These are phyloP conservation scores for Hymenoscyphus scutula DNA, from an alignment of 2,329 filamentous ascomycete genomes.

Conservation along the genomic window DNA sequence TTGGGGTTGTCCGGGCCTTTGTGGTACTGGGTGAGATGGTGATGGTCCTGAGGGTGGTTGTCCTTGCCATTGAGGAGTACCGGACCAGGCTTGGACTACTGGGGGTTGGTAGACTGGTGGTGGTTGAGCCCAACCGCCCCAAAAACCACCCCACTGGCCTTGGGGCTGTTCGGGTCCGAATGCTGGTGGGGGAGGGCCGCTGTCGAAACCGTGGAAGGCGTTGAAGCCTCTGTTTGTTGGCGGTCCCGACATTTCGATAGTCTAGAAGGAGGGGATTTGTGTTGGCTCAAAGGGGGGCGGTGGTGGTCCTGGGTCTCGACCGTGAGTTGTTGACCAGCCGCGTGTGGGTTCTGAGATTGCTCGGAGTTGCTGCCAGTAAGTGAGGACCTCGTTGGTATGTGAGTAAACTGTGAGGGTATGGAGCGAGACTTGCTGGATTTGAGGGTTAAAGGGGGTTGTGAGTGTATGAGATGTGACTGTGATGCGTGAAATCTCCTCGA, in stretches of 20 bases:
- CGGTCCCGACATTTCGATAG: neutral
- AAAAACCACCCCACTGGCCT: neutral
- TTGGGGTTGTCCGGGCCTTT: neutral
- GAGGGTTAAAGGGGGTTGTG: neutral
- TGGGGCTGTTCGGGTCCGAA: constrained; percentile 12
- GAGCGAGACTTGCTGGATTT: constrained; percentile 20
- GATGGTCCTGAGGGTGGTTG: neutral
- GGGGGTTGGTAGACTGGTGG: neutral
- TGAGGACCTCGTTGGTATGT: constrained; percentile 15
- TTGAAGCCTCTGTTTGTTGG: constrained; percentile 30
- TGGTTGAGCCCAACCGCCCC: too few species aligned
- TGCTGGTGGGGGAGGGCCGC: constrained; percentile 26
- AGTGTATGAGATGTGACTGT: neutral
- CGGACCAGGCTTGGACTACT: neutral
- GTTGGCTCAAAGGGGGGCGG: constrained; percentile 17
- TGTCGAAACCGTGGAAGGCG: constrained; percentile 29
- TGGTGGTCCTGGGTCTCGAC: constrained; percentile 24
- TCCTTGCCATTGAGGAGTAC: neutral
- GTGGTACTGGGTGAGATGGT: too few species aligned
- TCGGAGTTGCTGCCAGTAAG: constrained; percentile 19
- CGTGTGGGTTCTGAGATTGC: constrained; percentile 15
- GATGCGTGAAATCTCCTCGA: neutral
- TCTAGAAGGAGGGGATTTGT: neutral
- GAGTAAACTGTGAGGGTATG: constrained; percentile 23
- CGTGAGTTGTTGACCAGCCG: constrained; percentile 26